Base-by-base conservation (phyloP, 345 rosid genomes). In the Rhizophora mangle region DNA sequence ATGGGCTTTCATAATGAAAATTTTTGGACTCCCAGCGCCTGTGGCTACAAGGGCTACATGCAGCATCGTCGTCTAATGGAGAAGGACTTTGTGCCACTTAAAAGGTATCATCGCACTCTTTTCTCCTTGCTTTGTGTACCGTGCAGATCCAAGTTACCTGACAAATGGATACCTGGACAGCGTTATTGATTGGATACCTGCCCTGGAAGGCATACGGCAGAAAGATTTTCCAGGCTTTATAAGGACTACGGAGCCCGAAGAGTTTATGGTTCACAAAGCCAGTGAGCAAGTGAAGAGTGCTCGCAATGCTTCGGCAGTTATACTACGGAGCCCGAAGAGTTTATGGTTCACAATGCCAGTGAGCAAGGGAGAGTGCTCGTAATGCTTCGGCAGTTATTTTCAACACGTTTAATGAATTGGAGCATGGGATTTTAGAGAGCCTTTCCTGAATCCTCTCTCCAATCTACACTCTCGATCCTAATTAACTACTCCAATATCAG, bases 81-180 rank as follows among this genome's bases (percentile, higher is more conserved):
- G 36, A 70, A 70, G 67, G 67, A 62, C n/a, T 26, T 34, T 20
- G 21, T 54, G 13, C 73, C 67, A 0, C 24, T 24, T 24, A 70
- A 70, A 24, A 70, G 73, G 73, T 62, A 16, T 11, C 0, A 3
- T 47, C 19, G 1, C n/a, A 56, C 56, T 26, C 15, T 26, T n/a
- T 54, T 11, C 13, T 54, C 58, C 3, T 4, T 1, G 39, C 1
- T 60, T 31, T 46, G 6, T 15, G 24, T 59, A 30, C 2, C 16
- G 16, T 55, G 36, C 60, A 72, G 75, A 72, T 72, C 59, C 34
- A 5, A 72, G 70, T 20, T 59, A 59, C 39, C 43, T 65, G 34
- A 72, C 60, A n/a, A 72, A 72, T 6, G 75, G 70, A 8, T 72
- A 64, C 51, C 24, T 72, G 59, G 70, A 72, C 22, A 59, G 65